Evolutionary conservation across 495 filamentous ascomycete genomes (phyloP).

Genomic region (Elasticomyces elasticus): DNA sequence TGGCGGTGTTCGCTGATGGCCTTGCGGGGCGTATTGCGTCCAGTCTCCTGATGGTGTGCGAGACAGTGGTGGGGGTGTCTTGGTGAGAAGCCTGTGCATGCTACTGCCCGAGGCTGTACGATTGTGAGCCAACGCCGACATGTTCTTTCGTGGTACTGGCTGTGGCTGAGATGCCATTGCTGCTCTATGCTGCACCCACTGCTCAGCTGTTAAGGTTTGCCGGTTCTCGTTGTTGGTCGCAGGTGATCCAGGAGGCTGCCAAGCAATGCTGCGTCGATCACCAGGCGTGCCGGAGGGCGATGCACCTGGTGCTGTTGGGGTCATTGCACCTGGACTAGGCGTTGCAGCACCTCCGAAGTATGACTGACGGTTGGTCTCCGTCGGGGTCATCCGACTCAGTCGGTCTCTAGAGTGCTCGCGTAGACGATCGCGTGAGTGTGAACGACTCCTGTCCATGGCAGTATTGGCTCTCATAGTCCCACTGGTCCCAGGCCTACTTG

Average conservation of each 20-base stretch:
- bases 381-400: constrained; percentile 12
- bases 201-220: constrained; percentile 52
- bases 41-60: constrained; percentile 48
- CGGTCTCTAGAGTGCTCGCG: constrained; percentile 3
- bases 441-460: constrained; percentile 25
- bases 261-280: constrained; percentile 34
- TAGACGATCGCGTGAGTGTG: constrained; percentile 15
- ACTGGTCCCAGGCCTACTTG: constrained; percentile 30
- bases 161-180: constrained; percentile 45
- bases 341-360: constrained; percentile 19
- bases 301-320: background rate
- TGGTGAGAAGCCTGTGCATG: constrained; percentile 8
- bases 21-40: constrained; percentile 23
- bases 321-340: constrained; percentile 10
- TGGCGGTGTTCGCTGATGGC: constrained; percentile 12
- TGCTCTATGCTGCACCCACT: constrained; percentile 73
- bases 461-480: constrained; percentile 34
- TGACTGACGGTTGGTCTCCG: constrained; percentile 15
- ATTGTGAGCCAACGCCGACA: constrained; percentile 3
- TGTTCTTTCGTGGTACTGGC: constrained; percentile 13
- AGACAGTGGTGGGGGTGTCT: constrained; percentile 20
- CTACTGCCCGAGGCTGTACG: constrained; percentile 10
- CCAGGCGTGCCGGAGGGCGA: constrained; percentile 4
- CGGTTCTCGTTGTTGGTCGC: constrained; percentile 12
- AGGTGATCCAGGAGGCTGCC: constrained; percentile 56